Evolutionary conservation across 495 filamentous ascomycete species (phyloP).

Genomic region (Hypomontagnella submonticulosa): DNA sequence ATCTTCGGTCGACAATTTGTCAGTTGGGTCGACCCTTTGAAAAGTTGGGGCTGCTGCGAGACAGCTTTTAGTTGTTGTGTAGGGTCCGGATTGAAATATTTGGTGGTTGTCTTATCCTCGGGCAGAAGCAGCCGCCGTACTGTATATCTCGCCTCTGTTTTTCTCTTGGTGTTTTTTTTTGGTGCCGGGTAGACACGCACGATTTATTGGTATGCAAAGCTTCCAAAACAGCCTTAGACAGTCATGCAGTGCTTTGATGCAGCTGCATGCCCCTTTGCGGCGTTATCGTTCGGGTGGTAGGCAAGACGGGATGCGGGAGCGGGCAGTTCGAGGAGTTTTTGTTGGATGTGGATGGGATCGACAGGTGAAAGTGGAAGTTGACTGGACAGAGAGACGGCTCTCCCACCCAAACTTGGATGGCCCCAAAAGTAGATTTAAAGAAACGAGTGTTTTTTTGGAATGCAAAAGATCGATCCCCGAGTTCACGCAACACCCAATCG

Average conservation of each 20-base stretch:
- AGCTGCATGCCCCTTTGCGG: constrained; percentile 49
- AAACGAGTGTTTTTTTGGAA: constrained; percentile 32
- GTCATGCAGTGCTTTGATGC: constrained; percentile 49
- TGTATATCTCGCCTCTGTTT: constrained; percentile 29
- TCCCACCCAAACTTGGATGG: constrained; percentile 15
- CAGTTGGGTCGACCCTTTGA: constrained; percentile 22
- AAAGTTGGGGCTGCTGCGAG: constrained; percentile 13
- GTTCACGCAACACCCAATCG: constrained; percentile 31
- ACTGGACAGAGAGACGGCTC: constrained; percentile 30
- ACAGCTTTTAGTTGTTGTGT: constrained; percentile 20
- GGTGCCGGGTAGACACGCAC: constrained; percentile 43
- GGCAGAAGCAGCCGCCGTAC: constrained; percentile 20
- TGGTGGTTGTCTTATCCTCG: constrained; percentile 24
- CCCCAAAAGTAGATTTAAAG: constrained; percentile 31
- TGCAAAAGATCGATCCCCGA: constrained; percentile 37
- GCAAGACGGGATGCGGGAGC: constrained; percentile 31
- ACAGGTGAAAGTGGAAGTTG: constrained; percentile 16
- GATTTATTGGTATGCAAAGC: constrained; percentile 46
- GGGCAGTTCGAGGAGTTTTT: constrained; percentile 37
- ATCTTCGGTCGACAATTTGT: constrained; percentile 29
- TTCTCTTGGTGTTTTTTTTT: constrained; percentile 27
- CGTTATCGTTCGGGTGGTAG: constrained; percentile 50
- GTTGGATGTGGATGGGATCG: constrained; percentile 32
- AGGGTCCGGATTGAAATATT: constrained; percentile 12
- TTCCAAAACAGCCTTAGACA: constrained; percentile 46